Evolutionary conservation across 2,329 filamentous ascomycete genomes (phyloP), one percentile per base, ranked within the genome.

Genomic region (Pseudocercospora cruenta): DNA sequence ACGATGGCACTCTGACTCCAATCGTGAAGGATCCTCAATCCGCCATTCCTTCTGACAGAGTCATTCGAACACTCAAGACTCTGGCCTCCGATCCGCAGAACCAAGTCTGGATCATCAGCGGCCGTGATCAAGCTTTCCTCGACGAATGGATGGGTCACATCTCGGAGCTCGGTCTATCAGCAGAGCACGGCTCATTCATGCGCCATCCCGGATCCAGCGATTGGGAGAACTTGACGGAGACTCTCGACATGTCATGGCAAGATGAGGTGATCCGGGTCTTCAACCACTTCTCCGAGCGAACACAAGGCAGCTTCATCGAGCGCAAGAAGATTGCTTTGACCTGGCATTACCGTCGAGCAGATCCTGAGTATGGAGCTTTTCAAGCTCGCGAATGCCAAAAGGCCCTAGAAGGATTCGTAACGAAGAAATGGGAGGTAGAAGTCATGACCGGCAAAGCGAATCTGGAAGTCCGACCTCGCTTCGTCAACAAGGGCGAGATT

Each of bases 401-500:
- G 77, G 88, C 94, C 70, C 86, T 99, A 16, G 90, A 96, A 77
- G 82, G 85, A 4, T 92, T 88, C 0, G 90, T 97, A 0, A 89
- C 83, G 60, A 90, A 89, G 76, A 88, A 88, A 69, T 97, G 90
- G 87, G 93, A 97, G 57, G 92, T 98, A 3, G 94, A 98, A 74
- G 93, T 99, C 66, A 98, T 98, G 93, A 87, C 89, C 0, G 95
- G 95, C 73, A 99, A 98, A 82, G 94, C 94, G 68, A 98, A 98
- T 77, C 85, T 99, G 26, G 95, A 99, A 80, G 94, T 98, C 33
- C 90, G 95, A n/a, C 94, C 94, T 28, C 94, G 90, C 0, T 97
- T 96, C 75, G 93, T 99, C 82, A 98, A 98, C 85, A 99, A 99
- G 83, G 95, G 95, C 31, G 93, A 96, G 80, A 98, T 98, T 70